phyloP scores from a whole-genome alignment of 345 rosid species.

The Populus tremula region DNA sequence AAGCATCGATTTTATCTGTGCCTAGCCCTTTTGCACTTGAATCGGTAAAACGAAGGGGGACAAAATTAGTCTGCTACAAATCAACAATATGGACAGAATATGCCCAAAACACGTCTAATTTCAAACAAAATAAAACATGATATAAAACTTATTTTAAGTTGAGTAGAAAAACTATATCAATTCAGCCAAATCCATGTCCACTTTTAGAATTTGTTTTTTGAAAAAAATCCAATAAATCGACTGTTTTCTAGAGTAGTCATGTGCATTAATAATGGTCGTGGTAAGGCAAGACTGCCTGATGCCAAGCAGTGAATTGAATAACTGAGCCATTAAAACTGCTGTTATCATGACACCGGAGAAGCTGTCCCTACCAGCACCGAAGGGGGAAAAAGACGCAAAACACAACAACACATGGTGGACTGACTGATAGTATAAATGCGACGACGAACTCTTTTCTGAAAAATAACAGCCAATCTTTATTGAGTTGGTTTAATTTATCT shows the following conservation, averaged over 20 bases:
- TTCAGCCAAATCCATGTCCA: no score
- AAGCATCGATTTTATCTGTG: conserved; percentile 18
- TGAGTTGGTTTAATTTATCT: background rate
- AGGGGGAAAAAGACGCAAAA: background rate
- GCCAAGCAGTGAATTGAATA: no score
- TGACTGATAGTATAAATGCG: conserved; percentile 4
- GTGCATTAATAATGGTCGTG: no score
- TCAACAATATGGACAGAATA: background rate
- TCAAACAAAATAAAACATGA: background rate
- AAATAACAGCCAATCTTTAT: background rate
- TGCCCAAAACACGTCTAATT: background rate
- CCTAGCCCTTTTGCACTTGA: conserved; percentile 10
- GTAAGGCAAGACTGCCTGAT: no score
- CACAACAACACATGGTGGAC: background rate
- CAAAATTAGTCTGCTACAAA: conserved; percentile 6
- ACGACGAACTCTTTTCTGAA: background rate
- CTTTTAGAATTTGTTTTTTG: no score
- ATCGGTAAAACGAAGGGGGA: background rate
- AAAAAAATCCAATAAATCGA: no score
- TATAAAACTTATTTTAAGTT: no score
- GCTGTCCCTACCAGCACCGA: background rate
- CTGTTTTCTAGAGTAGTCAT: no score
- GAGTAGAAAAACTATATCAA: no score
- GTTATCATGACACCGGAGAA: background rate
- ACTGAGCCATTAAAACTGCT: no score